Conservation (phyloP, 345 rosid species). For the Citrus inodora region DNA sequence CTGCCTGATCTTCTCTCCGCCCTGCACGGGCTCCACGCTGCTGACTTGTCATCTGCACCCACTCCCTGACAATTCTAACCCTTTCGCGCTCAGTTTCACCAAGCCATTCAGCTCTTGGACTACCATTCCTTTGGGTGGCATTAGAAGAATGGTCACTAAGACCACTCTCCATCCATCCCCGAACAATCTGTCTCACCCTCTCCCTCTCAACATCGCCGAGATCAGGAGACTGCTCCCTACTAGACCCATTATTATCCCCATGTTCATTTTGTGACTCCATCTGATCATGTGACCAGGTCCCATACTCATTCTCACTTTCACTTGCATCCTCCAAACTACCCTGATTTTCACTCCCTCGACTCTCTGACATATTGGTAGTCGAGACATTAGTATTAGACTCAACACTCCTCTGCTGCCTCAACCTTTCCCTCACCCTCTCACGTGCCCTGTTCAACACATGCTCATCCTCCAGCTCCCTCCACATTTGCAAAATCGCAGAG, state of each 20-base stretch:
- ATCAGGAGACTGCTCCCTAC: conserved; percentile 95
- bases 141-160: conserved; percentile 62
- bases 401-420: conserved; percentile 68
- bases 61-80: conserved; percentile 93
- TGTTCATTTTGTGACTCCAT: conserved; percentile 44
- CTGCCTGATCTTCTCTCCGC: conserved; percentile 58
- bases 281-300: conserved; percentile 70
- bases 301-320: conserved; percentile 88
- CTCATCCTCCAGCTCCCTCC: conserved; percentile 99
- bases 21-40: conserved; percentile 69
- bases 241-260: conserved; percentile 57
- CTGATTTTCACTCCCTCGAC: conserved; percentile 64
- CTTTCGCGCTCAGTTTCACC: conserved; percentile 98
- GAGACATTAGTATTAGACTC: conserved; percentile 50
- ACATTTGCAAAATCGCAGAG: conserved; percentile 88
- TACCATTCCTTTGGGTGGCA: conserved; percentile 55
- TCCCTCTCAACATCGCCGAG: conserved; percentile 93
- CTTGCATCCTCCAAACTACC: conserved; percentile 63
- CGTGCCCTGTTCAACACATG: conserved; percentile 83
- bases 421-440: conserved; percentile 73
- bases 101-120: conserved; percentile 85
- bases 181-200: conserved; percentile 89
- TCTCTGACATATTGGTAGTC: conserved; percentile 47
- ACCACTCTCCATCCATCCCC: conserved; percentile 94
- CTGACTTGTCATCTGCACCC: conserved; percentile 97